Evolutionary conservation across 2,329 filamentous ascomycete species (phyloP), one percentile per base, ranked within the genome.

Genomic region (Calonectria ilicicola): DNA sequence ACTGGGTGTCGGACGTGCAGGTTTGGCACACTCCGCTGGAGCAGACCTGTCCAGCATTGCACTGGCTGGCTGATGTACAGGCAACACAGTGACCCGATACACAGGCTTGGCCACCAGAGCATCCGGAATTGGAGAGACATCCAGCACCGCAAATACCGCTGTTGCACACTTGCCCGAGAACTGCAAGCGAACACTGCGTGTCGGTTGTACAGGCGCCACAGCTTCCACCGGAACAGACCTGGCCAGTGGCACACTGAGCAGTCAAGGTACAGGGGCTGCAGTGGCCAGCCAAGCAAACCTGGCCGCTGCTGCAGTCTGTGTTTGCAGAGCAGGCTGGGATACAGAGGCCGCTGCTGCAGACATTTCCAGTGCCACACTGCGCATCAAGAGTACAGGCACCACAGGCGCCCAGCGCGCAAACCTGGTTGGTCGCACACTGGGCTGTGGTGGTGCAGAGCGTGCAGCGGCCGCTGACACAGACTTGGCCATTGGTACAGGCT

Each of bases 31-130:
- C 23, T 15, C 67, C 67, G 46, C 40, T 35, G 29, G 51, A 35
- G 17, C 73, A 75, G 14, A 72, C 67, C 35, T 51, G 56, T 10
- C 65, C 53, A 40, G 60, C 17, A n/a, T 10, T 23, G 27, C 72
- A 74, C 69, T 74, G 72, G 1, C 69, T 56, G 62, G 29, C 44
- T 4, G 40, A 38, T 15, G 69, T 69, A 23, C 72, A 74, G 3
- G 53, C 38, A 10, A 21, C n/a, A 15, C 72, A 74, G 38, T 40
- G 42, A 12, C 69, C 69, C 1, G 23, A 15, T 14, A 53, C 29
- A 15, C 71, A 72, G 70, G 76, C 67, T 27, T 72, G 63, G 26
- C 71, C 71, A 21, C 27, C 65, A 12, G 17, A 23, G n/a, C 71
- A 75, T 14, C 38, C 46, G 15, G 72, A 40, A 26, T 66, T 64